Evolutionary conservation across 2,329 filamentous ascomycete species (phyloP).

Genomic region (Calonectria montana): DNA sequence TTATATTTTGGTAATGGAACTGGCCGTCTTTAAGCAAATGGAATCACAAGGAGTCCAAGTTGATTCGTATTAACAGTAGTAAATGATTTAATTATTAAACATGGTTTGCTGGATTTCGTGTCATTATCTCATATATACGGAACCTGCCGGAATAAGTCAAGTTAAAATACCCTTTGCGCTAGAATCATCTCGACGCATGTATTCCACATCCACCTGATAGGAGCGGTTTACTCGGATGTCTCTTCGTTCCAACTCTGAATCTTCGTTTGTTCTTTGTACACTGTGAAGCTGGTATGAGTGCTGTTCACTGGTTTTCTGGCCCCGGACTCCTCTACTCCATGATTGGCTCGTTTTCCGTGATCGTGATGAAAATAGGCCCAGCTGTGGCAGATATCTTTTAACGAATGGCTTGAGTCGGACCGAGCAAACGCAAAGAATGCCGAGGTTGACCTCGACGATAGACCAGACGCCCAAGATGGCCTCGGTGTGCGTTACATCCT

Average conservation of each 20-base stretch:
- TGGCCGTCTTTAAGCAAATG: neutral
- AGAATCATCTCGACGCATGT: neutral
- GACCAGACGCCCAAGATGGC: constrained; percentile 47
- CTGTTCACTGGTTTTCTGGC: neutral
- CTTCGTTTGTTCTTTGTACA: neutral
- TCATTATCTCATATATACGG: constrained; percentile 1
- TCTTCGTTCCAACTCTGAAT: neutral
- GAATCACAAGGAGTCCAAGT: neutral
- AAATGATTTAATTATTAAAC: neutral
- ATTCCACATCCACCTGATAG: constrained; percentile 1
- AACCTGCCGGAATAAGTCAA: constrained; percentile 9
- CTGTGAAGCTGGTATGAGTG: constrained; percentile 10
- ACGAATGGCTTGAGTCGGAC: constrained; percentile 40
- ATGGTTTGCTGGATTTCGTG: neutral
- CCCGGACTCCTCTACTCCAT: neutral
- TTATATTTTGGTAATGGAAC: neutral
- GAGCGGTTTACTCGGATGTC: neutral
- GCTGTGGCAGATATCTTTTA: constrained; percentile 3
- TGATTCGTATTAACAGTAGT: neutral
- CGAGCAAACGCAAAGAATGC: constrained; percentile 52
- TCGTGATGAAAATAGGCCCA: neutral
- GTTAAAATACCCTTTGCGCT: neutral
- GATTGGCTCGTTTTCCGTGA: neutral
- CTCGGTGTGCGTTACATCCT: constrained; percentile 46
- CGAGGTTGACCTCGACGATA: constrained; percentile 51